A percentile compares a stretch with the other conserved stretches of the same genome.
phyloP scores from a whole-genome alignment of 805 yeast genomes.

The Sugiyamaella lignohabitans region DNA sequence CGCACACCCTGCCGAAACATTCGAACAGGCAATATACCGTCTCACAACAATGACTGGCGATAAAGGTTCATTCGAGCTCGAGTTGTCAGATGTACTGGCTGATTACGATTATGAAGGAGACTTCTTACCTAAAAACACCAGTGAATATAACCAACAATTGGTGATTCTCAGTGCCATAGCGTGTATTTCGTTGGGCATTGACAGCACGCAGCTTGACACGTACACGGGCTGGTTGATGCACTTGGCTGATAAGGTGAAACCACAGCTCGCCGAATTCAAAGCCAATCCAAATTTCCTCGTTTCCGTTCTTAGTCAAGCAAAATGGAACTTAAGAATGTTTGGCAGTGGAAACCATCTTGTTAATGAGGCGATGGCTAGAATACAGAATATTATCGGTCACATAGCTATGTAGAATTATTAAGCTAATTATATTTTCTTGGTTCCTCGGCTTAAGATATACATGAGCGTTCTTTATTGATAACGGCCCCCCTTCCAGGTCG shows the following conservation, averaged over 20 bases:
- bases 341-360: constrained; percentile 1
- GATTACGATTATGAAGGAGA: neutral
- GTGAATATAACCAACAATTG: constrained; percentile 4
- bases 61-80: neutral
- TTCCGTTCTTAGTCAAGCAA: constrained; percentile 12
- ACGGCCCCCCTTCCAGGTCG: too few species aligned
- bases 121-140: neutral
- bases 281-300: constrained; percentile 7
- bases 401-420: neutral
- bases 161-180: constrained; percentile 12
- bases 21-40: neutral
- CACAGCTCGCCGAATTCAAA: constrained; percentile 1
- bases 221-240: constrained; percentile 3
- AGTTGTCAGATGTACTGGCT: neutral
- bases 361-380: neutral
- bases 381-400: constrained; percentile 4
- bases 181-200: constrained; percentile 7
- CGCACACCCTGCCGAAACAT: neutral
- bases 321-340: constrained; percentile 4
- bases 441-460: too few species aligned
- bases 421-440: too few species aligned
- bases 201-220: neutral
- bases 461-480: too few species aligned
- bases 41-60: neutral
- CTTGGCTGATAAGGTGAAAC: constrained; percentile 2